phyloP scores from a whole-genome alignment of 352 stramenopile species.

The Phytophthora idaei region DNA sequence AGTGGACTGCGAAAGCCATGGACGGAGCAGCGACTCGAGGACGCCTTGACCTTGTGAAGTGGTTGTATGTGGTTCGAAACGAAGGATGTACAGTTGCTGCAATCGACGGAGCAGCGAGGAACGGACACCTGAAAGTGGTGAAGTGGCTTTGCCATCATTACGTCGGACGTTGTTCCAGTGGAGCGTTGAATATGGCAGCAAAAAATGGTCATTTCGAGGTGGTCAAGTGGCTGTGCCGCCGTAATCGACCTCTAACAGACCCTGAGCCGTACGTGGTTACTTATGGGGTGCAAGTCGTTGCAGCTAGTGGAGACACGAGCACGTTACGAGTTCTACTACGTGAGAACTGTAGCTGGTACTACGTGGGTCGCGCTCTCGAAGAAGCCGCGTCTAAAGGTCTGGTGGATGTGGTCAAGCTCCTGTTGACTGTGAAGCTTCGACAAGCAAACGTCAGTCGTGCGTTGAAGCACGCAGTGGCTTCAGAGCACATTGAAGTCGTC shows the following conservation, averaged over 20 bases:
- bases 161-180: conserved; percentile 22
- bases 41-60: conserved; percentile 29
- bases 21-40: conserved; percentile 29
- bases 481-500: conserved; percentile 13
- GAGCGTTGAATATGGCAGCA: conserved; percentile 27
- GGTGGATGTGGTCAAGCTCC: conserved; percentile 17
- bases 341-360: conserved; percentile 30
- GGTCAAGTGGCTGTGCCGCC: conserved; percentile 28
- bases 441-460: conserved; percentile 26
- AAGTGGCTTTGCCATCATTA: conserved; percentile 32
- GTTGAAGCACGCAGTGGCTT: conserved; percentile 16
- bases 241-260: conserved; percentile 6
- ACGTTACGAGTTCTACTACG: conserved; percentile 18
- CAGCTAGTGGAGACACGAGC: conserved; percentile 10
- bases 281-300: conserved; percentile 22
- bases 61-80: conserved; percentile 26
- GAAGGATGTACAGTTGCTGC: conserved; percentile 31
- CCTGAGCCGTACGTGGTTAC: conserved; percentile 19
- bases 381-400: conserved; percentile 18
- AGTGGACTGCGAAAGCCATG: conserved; percentile 28
- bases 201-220: conserved; percentile 29
- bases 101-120: conserved; percentile 23
- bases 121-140: conserved; percentile 30
- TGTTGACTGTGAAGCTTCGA: conserved; percentile 22
- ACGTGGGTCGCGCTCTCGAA: conserved; percentile 21